A percentile compares a stretch with the other conserved stretches of the same genome.
phyloP scores from a whole-genome alignment of 1,139 yeast genomes.

The Scheffersomyces stambukii region DNA sequence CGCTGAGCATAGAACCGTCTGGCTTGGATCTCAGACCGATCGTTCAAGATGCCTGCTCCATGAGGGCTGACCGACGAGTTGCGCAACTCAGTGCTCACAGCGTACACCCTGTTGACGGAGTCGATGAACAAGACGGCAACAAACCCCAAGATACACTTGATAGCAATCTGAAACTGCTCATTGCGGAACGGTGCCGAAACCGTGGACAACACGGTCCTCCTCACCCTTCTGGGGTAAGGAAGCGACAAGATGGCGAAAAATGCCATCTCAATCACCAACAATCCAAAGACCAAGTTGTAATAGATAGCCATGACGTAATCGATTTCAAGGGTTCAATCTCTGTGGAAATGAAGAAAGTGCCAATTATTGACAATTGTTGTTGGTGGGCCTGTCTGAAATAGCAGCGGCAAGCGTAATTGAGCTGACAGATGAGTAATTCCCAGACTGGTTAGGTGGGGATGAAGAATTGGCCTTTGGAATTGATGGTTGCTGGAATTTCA shows the following conservation, averaged over 20 bases:
- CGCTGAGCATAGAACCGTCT: constrained; percentile 94
- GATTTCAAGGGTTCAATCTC: no score
- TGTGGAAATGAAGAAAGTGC: no score
- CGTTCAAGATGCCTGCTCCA: constrained; percentile 32
- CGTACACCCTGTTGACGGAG: constrained; percentile 77
- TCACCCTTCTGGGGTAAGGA: constrained; percentile 75
- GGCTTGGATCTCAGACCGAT: constrained; percentile 79
- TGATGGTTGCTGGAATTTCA: no score
- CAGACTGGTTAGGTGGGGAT: no score
- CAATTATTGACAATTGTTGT: no score
- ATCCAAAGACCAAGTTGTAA: constrained; percentile 68
- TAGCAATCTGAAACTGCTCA: constrained; percentile 68
- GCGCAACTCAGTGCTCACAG: constrained; percentile 62
- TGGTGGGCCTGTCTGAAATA: no score
- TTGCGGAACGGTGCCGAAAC: constrained; percentile 68
- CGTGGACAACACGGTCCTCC: constrained; percentile 63
- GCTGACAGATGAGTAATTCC: no score
- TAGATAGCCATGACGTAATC: constrained; percentile 69
- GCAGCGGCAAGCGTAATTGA: no score
- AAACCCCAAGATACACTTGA: constrained; percentile 81
- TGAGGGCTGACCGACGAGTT: constrained; percentile 7
- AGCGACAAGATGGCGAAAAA: constrained; percentile 76
- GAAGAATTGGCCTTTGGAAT: no score
- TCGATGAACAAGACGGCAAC: constrained; percentile 82
- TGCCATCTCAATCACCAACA: constrained; percentile 75